Conservation (phyloP, 768 basidiomycete genomes). For the Russula lepida region DNA sequence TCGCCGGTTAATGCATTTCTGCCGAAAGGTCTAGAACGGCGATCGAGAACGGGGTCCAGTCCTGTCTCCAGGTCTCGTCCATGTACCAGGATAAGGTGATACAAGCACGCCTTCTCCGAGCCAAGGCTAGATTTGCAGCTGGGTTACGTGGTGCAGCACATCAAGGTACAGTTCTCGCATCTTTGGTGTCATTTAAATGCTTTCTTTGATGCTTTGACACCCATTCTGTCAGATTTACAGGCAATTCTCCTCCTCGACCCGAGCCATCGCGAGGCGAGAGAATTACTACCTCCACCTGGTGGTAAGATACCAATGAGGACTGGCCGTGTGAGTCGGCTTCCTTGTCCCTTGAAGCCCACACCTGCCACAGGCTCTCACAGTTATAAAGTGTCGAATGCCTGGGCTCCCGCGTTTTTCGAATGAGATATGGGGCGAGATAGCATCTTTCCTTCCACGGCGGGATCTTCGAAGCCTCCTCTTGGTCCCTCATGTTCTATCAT, state of each 20-base stretch:
- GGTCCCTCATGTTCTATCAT: slow-evolving; percentile 58
- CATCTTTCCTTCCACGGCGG: slow-evolving; percentile 47
- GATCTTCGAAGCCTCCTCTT: slow-evolving; percentile 59
- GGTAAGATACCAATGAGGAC: not conserved
- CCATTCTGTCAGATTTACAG: slow-evolving; percentile 44
- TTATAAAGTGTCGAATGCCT: slow-evolving; percentile 28
- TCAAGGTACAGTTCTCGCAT: slow-evolving; percentile 38
- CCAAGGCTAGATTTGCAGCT: slow-evolving; percentile 53
- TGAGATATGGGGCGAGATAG: slow-evolving; percentile 69
- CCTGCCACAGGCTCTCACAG: not conserved
- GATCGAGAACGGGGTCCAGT: slow-evolving; percentile 70
- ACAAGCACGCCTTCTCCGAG: slow-evolving; percentile 56
- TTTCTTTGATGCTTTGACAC: not conserved
- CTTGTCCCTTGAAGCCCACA: slow-evolving; percentile 31
- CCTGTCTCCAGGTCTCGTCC: slow-evolving; percentile 51
- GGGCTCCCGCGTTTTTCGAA: slow-evolving; percentile 49
- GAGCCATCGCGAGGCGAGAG: slow-evolving; percentile 59
- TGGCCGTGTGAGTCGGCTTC: slow-evolving; percentile 39
- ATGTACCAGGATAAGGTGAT: slow-evolving; percentile 44
- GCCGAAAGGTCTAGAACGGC: slow-evolving; percentile 43
- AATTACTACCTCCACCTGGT: slow-evolving; percentile 41
- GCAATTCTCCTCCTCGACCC: slow-evolving; percentile 55
- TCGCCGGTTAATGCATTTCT: not conserved
- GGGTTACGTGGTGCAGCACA: slow-evolving; percentile 55
- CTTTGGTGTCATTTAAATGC: not conserved